phyloP scores from a whole-genome alignment of 352 stramenopile species.

The Pythium aristosporum region DNA sequence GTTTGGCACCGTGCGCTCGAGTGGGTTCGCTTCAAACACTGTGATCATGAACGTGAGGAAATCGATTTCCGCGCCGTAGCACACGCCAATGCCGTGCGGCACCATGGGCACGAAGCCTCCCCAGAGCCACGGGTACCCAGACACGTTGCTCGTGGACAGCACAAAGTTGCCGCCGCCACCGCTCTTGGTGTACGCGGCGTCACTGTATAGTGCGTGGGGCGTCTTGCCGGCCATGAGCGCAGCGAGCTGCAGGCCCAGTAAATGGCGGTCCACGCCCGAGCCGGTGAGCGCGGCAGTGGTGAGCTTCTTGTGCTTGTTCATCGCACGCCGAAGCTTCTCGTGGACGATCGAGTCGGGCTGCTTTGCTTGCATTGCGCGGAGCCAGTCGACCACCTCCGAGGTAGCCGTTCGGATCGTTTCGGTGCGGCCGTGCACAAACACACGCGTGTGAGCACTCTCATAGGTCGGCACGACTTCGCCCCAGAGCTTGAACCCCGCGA shows the following conservation, averaged over 20 bases:
- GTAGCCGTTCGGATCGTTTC: slow-evolving; percentile 84
- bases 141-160: slow-evolving; percentile 94
- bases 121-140: slow-evolving; percentile 94
- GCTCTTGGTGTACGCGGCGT: slow-evolving; percentile 78
- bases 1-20: slow-evolving; percentile 21
- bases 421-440: slow-evolving; percentile 93
- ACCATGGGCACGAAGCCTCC: slow-evolving; percentile 92
- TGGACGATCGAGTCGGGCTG: slow-evolving; percentile 39
- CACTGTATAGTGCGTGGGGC: slow-evolving; percentile 76
- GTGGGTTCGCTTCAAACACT: slow-evolving; percentile 56
- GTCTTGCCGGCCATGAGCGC: slow-evolving; percentile 68
- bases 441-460: slow-evolving; percentile 92
- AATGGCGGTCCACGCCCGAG: slow-evolving; percentile 87
- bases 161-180: slow-evolving; percentile 89
- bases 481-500: slow-evolving; percentile 90
- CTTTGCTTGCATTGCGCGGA: slow-evolving; percentile 50
- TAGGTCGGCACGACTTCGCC: slow-evolving; percentile 90
- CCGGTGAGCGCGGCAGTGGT: slow-evolving; percentile 67
- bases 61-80: slow-evolving; percentile 91
- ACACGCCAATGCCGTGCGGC: slow-evolving; percentile 91
- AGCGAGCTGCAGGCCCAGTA: slow-evolving; percentile 90
- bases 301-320: slow-evolving; percentile 85
- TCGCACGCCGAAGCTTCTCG: slow-evolving; percentile 74
- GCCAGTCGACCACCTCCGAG: slow-evolving; percentile 74
- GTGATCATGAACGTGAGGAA: slow-evolving; percentile 93